Evolutionary conservation across 805 yeast species (phyloP), one percentile per base, ranked within the genome.

Genomic region (Debaryomyces castellii): DNA sequence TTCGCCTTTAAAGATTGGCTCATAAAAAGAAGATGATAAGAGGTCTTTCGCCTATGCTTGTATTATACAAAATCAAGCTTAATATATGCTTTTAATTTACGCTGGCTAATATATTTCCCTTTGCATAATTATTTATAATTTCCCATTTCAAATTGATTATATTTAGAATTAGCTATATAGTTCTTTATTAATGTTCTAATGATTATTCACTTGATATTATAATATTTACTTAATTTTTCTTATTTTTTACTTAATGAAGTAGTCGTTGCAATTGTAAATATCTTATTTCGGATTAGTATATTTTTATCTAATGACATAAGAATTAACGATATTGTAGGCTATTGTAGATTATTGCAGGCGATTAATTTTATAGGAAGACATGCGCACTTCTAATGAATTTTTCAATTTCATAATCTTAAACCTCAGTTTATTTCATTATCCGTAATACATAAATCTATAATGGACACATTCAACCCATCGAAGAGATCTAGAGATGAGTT

Each of bases 1-100:
- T 78, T 89, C 59, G 73, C 83, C 41, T 71, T 83, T 66, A 84
- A 77, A 57, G 82, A 80, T 51, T 73, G 78, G 73, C 51, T 80
- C 23, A 37, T 36, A 16, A 45, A 53, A 39, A 54, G 52, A 37
- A 37, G 28, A 37, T 37, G 24, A 14, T 14, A 12, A 36, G 16
- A 28, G 33, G 14, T 27, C 8, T 5, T 28, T 28, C n/a, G n/a
- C n/a, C n/a, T n/a, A n/a, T n/a, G 6, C 33, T 28, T 28, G 33
- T 14, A 11, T 28, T 28, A 28, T 28, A 12, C n/a, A 14, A 22
- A 5, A 22, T 22, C n/a, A n/a, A n/a, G n/a, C n/a, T n/a, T n/a
- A n/a, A 22, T 22, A 30, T 3, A 14, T 14, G 9, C 20, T 30
- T 16, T 7, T 30, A 30, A 30, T 30, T 30, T 3, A 16, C 16